A percentile compares a stretch with the other conserved stretches of the same genome.
These are phyloP conservation scores for Zygotorulaspora mrakii DNA, from an alignment of 1,139 yeast genomes.

Conservation along the genomic window DNA sequence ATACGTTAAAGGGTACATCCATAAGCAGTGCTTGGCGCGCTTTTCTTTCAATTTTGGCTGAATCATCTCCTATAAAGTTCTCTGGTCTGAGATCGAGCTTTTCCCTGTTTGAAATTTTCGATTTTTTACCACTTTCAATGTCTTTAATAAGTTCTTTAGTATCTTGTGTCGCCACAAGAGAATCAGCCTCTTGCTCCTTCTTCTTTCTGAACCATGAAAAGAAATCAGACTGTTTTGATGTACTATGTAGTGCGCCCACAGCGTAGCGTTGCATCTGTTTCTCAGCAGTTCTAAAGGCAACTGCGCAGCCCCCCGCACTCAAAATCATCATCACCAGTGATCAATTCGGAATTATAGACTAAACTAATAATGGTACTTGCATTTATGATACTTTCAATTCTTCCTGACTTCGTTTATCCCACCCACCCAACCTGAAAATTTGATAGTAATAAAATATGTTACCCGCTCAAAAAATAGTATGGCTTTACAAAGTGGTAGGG, in stretches of 20 bases:
- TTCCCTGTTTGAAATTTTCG: slow-evolving; percentile 12
- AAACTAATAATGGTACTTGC: too few species aligned
- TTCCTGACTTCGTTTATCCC: too few species aligned
- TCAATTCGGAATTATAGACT: too few species aligned
- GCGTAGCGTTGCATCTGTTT: not conserved
- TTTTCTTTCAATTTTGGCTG: slow-evolving; percentile 12
- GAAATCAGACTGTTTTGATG: slow-evolving; percentile 31
- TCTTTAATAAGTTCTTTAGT: slow-evolving; percentile 26
- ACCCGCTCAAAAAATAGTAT: not conserved
- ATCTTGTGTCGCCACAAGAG: slow-evolving; percentile 13
- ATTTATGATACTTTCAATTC: too few species aligned
- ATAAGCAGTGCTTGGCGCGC: slow-evolving; percentile 17
- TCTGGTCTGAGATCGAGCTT: slow-evolving; percentile 27
- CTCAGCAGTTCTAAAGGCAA: not conserved
- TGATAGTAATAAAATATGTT: not conserved
- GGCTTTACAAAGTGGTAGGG: too few species aligned
- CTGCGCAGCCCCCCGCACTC: not conserved
- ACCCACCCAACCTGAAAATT: not conserved
- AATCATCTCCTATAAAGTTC: slow-evolving; percentile 32
- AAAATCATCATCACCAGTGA: not conserved
- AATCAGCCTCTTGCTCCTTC: slow-evolving; percentile 18
- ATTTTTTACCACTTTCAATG: slow-evolving; percentile 24
- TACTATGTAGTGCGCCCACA: slow-evolving; percentile 24
- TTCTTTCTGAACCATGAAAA: slow-evolving; percentile 40
- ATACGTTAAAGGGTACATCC: slow-evolving; percentile 30